Evolutionary conservation across 1,284 basidiomycete species (phyloP).

Genomic region (Abortiporus biennis): DNA sequence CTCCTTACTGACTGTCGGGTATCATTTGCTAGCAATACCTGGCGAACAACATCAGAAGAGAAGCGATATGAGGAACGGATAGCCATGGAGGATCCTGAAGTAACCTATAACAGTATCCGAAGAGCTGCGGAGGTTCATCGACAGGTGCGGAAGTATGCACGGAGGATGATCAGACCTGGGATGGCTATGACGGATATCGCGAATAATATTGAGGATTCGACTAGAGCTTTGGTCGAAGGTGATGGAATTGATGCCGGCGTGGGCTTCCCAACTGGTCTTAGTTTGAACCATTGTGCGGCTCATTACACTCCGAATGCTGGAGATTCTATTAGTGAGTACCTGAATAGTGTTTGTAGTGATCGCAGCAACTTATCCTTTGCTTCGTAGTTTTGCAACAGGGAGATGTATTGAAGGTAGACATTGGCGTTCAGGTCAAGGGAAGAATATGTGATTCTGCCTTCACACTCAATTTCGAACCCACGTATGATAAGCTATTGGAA

Average conservation of each 20-base stretch:
- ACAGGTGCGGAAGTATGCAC: conserved; percentile 83
- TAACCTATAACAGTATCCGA: conserved; percentile 86
- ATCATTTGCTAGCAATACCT: conserved; percentile 73
- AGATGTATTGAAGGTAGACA: conserved; percentile 96
- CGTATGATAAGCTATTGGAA: conserved; percentile 84
- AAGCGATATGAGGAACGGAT: conserved; percentile 79
- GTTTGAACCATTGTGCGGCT: conserved; percentile 91
- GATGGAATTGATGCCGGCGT: conserved; percentile 83
- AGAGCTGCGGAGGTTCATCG: conserved; percentile 95
- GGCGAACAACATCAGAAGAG: conserved; percentile 88
- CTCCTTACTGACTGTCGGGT: too few species aligned
- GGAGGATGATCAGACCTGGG: conserved; percentile 84
- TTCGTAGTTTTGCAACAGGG: conserved; percentile 67
- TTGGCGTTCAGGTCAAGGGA: conserved; percentile 96
- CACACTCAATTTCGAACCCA: conserved; percentile 86
- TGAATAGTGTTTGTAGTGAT: conserved; percentile 2
- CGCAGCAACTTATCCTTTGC: conserved; percentile 8
- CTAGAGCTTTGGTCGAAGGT: conserved; percentile 87
- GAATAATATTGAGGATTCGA: conserved; percentile 89
- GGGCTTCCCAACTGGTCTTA: conserved; percentile 97
- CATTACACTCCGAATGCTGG: conserved; percentile 97
- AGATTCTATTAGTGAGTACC: conserved; percentile 71
- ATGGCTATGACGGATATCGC: conserved; percentile 96
- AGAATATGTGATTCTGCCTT: conserved; percentile 96
- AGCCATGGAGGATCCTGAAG: conserved; percentile 72